These are phyloP conservation scores for Neurospora tetrasperma DNA, from an alignment of 495 filamentous ascomycete genomes.

Conservation along the genomic window DNA sequence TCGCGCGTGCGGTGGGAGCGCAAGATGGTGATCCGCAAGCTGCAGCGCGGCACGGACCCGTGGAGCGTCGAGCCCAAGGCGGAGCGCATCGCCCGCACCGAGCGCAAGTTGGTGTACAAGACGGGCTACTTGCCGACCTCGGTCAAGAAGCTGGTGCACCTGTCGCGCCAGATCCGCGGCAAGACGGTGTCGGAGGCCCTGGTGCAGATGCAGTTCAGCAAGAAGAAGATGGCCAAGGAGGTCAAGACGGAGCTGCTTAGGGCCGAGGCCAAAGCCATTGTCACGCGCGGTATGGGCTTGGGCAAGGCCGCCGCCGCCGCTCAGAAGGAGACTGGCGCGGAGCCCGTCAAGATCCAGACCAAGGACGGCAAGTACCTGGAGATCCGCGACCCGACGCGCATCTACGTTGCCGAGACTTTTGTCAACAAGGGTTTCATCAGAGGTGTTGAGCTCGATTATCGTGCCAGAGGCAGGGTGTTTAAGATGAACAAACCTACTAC, in stretches of 20 bases:
- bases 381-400: conserved; percentile 56
- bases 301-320: conserved; percentile 25
- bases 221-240: conserved; percentile 84
- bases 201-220: conserved; percentile 86
- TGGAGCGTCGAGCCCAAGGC: conserved; percentile 55
- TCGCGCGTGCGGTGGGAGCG: conserved; percentile 62
- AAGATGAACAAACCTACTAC: conserved; percentile 56
- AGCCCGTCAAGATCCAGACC: conserved; percentile 31
- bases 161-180: conserved; percentile 80
- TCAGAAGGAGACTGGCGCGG: background rate
- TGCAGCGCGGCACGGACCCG: conserved; percentile 36
- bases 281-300: conserved; percentile 76
- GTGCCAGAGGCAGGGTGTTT: conserved; percentile 58
- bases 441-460: conserved; percentile 44
- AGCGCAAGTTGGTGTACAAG: conserved; percentile 55
- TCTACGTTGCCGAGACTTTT: conserved; percentile 90
- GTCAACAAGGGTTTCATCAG: conserved; percentile 61
- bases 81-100: conserved; percentile 57
- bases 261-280: conserved; percentile 68
- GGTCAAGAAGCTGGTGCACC: conserved; percentile 74
- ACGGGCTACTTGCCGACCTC: conserved; percentile 65
- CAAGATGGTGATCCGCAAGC: conserved; percentile 66
- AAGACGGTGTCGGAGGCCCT: conserved; percentile 91
- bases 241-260: conserved; percentile 65
- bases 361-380: conserved; percentile 52